These are phyloP conservation scores for Pseudogymnoascus sp. DNA, from an alignment of 2,329 filamentous ascomycete genomes.

Conservation along the genomic window DNA sequence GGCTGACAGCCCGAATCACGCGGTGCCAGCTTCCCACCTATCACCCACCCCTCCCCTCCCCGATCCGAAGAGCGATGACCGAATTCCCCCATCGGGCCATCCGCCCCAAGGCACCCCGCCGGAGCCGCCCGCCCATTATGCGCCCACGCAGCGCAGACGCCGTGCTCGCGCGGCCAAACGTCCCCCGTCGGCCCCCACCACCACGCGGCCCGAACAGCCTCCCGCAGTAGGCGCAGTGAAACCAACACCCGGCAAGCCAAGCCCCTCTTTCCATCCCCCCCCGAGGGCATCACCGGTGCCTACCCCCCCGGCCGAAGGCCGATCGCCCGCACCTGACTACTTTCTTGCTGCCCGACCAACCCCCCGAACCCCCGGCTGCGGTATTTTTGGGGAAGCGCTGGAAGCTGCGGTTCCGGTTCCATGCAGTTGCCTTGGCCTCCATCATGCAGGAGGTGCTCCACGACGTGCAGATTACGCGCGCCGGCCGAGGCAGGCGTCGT, in stretches of 20 bases:
- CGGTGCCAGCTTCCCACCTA: neutral
- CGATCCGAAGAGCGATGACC: neutral
- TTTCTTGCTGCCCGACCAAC: conserved; percentile 3
- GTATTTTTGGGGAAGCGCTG: conserved; percentile 7
- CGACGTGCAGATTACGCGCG: neutral
- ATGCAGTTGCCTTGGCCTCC: neutral
- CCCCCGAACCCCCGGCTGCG: neutral
- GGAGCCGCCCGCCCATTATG: conserved; percentile 1
- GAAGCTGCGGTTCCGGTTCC: neutral
- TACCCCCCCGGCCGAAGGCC: neutral
- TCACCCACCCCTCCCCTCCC: neutral
- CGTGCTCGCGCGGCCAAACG: neutral
- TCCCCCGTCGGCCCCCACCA: neutral
- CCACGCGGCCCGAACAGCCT: conserved; percentile 2
- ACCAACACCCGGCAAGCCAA: neutral
- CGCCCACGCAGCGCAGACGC: neutral
- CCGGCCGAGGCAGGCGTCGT: neutral
- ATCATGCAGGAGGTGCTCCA: neutral
- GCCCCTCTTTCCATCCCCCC: neutral
- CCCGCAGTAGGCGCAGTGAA: conserved; percentile 1
- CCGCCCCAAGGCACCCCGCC: neutral
- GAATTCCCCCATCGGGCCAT: neutral
- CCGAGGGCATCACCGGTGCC: neutral
- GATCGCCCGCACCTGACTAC: neutral
- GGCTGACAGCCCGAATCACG: conserved; percentile 1